Evolutionary conservation across 352 stramenopile species (phyloP).

Genomic region (Phytophthora hybrid): DNA sequence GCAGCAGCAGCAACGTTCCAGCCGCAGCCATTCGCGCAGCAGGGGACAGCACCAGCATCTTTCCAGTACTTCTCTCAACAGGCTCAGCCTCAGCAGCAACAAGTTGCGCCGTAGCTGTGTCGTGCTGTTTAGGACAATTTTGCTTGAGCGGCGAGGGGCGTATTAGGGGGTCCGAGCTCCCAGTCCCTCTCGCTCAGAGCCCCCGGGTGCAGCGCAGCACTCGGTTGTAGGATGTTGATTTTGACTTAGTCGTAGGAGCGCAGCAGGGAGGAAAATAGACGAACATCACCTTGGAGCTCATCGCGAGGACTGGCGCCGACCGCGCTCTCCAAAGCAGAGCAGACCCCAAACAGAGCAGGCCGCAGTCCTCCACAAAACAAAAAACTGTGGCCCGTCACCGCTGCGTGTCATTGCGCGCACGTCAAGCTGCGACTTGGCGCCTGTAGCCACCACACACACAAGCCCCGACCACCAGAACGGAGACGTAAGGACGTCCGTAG

Average conservation of each 20-base stretch:
- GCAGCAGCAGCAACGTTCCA: constrained; percentile 1
- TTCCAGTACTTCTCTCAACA: constrained; percentile 37
- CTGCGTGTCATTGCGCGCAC: too few species aligned
- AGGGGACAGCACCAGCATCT: constrained; percentile 22
- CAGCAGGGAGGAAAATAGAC: constrained; percentile 40
- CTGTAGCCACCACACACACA: too few species aligned
- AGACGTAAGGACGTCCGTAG: neutral
- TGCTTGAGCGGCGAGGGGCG: constrained; percentile 16
- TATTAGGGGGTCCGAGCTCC: constrained; percentile 16
- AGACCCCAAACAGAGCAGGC: neutral
- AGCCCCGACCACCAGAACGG: neutral
- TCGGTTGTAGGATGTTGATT: constrained; percentile 31
- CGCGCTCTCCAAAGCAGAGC: neutral
- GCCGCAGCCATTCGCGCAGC: constrained; percentile 21
- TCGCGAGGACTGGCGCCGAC: constrained; percentile 3
- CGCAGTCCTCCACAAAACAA: neutral
- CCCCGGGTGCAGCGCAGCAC: neutral
- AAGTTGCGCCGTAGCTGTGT: constrained; percentile 27
- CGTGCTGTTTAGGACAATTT: constrained; percentile 24
- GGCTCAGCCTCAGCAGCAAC: constrained; percentile 9
- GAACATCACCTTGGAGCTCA: constrained; percentile 30
- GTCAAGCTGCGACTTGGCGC: too few species aligned
- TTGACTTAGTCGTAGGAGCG: constrained; percentile 28
- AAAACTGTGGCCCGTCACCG: neutral
- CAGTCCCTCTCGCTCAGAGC: constrained; percentile 13